phyloP scores from a whole-genome alignment of 1,284 basidiomycete genomes.

The Moesziomyces sp. region DNA sequence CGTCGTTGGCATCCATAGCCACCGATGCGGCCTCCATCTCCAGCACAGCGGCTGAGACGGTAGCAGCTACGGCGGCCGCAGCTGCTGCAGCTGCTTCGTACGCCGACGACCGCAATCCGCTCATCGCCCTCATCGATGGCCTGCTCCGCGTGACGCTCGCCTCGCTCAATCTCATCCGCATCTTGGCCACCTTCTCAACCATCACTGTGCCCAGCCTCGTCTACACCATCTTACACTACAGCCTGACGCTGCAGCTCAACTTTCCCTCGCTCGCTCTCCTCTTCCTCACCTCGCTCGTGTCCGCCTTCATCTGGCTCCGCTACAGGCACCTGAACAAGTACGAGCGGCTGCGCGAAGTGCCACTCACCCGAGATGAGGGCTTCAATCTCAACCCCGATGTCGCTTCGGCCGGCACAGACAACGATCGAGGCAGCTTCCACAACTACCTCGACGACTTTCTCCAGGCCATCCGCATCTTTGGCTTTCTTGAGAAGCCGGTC shows the following conservation, averaged over 20 bases:
- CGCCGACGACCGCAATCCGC: conserved; percentile 40
- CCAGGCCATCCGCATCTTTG: conserved; percentile 67
- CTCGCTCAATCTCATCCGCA: conserved; percentile 55
- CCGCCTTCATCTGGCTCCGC: conserved; percentile 68
- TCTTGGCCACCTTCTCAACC: conserved; percentile 55
- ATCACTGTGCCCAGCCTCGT: conserved; percentile 62
- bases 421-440: conserved; percentile 62
- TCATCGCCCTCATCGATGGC: conserved; percentile 52
- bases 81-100: conserved; percentile 19
- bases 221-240: conserved; percentile 63
- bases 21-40: conserved; percentile 13
- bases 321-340: conserved; percentile 65
- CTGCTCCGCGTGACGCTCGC: conserved; percentile 55
- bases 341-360: conserved; percentile 63
- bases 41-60: conserved; percentile 6
- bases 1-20: conserved; percentile 27
- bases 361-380: conserved; percentile 61
- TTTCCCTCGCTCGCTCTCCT: conserved; percentile 61
- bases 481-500: conserved; percentile 67
- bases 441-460: conserved; percentile 67
- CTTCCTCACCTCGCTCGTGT: conserved; percentile 43
- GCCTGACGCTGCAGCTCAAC: conserved; percentile 65
- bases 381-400: conserved; percentile 65
- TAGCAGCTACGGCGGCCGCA: conserved; percentile 1
- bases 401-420: conserved; percentile 48